Conservation (phyloP, 371 early-diverging fungal species). For the Mortierella sp. region DNA sequence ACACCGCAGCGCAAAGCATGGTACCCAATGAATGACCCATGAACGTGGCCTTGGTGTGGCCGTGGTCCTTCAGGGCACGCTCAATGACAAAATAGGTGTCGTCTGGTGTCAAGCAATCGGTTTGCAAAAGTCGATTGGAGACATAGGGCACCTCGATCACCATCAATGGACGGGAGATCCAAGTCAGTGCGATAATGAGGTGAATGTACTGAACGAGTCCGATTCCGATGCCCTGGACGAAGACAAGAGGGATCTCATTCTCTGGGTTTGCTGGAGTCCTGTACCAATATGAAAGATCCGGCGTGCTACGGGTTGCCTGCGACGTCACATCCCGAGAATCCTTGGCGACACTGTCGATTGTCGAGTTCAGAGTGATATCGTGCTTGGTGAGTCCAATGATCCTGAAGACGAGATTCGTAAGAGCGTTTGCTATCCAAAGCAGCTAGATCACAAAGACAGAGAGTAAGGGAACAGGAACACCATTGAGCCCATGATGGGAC, state of each 20-base stretch:
- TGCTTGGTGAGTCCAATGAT: conserved; percentile 21
- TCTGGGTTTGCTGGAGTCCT: conserved; percentile 42
- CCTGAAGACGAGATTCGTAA: conserved; percentile 14
- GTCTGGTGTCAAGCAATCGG: conserved; percentile 69
- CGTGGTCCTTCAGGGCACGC: conserved; percentile 64
- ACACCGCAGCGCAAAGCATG: conserved; percentile 63
- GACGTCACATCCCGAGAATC: background rate
- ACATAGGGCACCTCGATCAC: conserved; percentile 77
- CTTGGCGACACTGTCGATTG: background rate
- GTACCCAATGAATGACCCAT: conserved; percentile 77
- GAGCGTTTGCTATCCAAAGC: conserved; percentile 19
- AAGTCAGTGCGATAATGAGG: conserved; percentile 57
- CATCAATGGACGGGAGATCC: conserved; percentile 66
- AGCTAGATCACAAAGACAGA: background rate
- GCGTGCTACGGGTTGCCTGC: background rate
- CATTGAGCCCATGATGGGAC: too few species aligned
- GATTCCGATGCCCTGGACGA: conserved; percentile 77
- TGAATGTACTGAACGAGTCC: conserved; percentile 68
- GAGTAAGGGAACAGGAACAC: too few species aligned
- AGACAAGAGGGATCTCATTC: conserved; percentile 67
- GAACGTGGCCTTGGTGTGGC: conserved; percentile 67
- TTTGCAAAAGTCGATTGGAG: conserved; percentile 63
- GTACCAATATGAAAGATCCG: conserved; percentile 63
- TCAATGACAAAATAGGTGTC: conserved; percentile 71
- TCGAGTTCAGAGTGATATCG: conserved; percentile 7